A percentile compares a stretch with the other conserved stretches of the same genome.
phyloP scores from a whole-genome alignment of 2,329 filamentous ascomycete genomes.

The Fusarium fujikuroi region DNA sequence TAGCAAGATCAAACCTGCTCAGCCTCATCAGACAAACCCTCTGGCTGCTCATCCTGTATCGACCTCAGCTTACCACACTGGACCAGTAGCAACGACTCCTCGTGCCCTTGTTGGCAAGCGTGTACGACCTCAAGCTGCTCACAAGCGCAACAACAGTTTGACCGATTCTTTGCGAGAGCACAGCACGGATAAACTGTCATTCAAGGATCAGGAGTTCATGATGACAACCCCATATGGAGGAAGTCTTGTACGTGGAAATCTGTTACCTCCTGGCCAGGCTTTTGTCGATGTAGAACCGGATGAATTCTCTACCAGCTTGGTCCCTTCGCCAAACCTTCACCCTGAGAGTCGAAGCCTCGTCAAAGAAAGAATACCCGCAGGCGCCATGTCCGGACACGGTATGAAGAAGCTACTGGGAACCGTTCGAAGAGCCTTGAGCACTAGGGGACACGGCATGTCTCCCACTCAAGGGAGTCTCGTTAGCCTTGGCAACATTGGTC shows the following conservation, averaged over 20 bases:
- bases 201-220: constrained; percentile 67
- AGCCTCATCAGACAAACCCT: constrained; percentile 54
- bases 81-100: constrained; percentile 68
- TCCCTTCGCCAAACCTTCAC: constrained; percentile 66
- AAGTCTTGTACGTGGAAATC: constrained; percentile 85
- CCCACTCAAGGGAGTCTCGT: constrained; percentile 60
- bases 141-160: constrained; percentile 89
- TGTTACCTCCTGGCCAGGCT: constrained; percentile 84
- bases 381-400: constrained; percentile 74
- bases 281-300: constrained; percentile 76
- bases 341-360: constrained; percentile 51
- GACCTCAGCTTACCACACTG: constrained; percentile 58
- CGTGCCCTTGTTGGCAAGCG: constrained; percentile 68
- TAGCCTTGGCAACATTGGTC: constrained; percentile 60
- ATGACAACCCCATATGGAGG: constrained; percentile 77
- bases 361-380: constrained; percentile 62
- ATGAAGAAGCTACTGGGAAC: constrained; percentile 89
- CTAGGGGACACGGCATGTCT: constrained; percentile 57
- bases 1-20: constrained; percentile 58
- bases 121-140: constrained; percentile 63
- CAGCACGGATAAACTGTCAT: constrained; percentile 61
- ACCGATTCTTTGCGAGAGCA: constrained; percentile 84
- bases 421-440: constrained; percentile 84
- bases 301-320: constrained; percentile 57
- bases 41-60: constrained; percentile 67